Conservation (phyloP, 345 rosid genomes). For the Melastoma malabathricum region DNA sequence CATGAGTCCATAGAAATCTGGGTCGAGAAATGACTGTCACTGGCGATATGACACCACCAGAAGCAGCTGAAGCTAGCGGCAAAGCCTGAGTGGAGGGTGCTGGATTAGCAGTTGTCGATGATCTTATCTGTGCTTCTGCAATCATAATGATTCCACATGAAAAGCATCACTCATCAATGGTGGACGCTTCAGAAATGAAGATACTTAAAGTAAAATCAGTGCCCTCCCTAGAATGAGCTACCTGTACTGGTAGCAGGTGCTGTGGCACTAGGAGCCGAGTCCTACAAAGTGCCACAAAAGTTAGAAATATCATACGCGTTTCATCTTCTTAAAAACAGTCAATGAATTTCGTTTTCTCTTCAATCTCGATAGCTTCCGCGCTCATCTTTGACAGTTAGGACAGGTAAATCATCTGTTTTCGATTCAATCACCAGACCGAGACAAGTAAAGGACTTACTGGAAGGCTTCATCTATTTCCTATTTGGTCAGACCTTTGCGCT, state of each 20-base stretch:
- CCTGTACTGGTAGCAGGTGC: conserved; percentile 43
- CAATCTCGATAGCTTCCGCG: too few species aligned
- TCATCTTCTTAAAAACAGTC: too few species aligned
- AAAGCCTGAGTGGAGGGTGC: conserved; percentile 36
- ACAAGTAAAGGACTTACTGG: conserved; percentile 29
- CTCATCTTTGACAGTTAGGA: neutral
- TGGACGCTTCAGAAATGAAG: neutral
- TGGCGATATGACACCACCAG: conserved; percentile 24
- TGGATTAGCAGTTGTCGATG: conserved; percentile 42
- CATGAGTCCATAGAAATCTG: conserved; percentile 79
- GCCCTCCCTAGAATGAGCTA: conserved; percentile 9
- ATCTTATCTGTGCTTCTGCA: conserved; percentile 39
- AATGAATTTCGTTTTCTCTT: too few species aligned
- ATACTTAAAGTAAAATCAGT: neutral
- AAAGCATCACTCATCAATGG: conserved; percentile 4
- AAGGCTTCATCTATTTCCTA: conserved; percentile 99
- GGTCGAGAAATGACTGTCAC: conserved; percentile 15
- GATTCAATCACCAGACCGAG: neutral
- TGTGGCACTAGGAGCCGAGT: conserved; percentile 65
- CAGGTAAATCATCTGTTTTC: neutral
- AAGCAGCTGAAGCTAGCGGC: conserved; percentile 42
- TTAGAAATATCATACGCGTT: too few species aligned
- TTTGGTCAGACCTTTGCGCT: conserved; percentile 87
- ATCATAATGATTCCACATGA: conserved; percentile 1
- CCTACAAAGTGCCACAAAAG: conserved; percentile 28